These are phyloP conservation scores for Comarum palustre DNA, from an alignment of 306 rosid species.

Conservation along the genomic window DNA sequence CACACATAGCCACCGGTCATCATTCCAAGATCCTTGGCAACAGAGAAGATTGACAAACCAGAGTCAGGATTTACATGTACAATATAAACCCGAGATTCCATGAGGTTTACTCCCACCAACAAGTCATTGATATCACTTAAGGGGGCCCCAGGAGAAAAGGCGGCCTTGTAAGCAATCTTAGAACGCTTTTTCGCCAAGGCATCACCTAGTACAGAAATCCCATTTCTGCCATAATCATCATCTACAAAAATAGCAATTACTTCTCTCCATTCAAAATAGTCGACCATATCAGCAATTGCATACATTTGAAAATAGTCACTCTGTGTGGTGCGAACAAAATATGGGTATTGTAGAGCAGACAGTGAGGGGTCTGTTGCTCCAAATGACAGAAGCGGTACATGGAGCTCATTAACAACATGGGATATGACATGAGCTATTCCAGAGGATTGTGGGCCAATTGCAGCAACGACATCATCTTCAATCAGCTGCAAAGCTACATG, in stretches of 20 bases:
- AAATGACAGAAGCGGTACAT: conserved; percentile 79
- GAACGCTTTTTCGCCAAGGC: conserved; percentile 66
- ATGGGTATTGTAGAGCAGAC: conserved; percentile 73
- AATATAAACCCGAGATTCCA: conserved; percentile 91
- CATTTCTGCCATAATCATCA: conserved; percentile 80
- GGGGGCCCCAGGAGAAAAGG: conserved; percentile 51
- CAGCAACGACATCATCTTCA: conserved; percentile 67
- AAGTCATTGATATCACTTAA: conserved; percentile 36
- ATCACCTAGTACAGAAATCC: conserved; percentile 66
- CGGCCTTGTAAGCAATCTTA: conserved; percentile 74
- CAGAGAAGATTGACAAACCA: conserved; percentile 56
- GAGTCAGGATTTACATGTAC: conserved; percentile 89
- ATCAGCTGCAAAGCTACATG: conserved; percentile 82
- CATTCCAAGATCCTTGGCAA: conserved; percentile 63
- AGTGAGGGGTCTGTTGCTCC: conserved; percentile 88
- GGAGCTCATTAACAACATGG: conserved; percentile 87
- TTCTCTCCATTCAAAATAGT: conserved; percentile 64
- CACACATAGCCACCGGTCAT: conserved; percentile 63
- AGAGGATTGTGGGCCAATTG: conserved; percentile 91
- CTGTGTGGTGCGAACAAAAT: conserved; percentile 71
- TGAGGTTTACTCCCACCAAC: conserved; percentile 57
- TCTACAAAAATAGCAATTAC: conserved; percentile 78
- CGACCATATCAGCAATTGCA: conserved; percentile 74
- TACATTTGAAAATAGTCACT: conserved; percentile 76
- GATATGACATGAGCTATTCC: conserved; percentile 87